Conservation (phyloP, 108 stramenopile genomes). For the Skeletonema costatum region DNA sequence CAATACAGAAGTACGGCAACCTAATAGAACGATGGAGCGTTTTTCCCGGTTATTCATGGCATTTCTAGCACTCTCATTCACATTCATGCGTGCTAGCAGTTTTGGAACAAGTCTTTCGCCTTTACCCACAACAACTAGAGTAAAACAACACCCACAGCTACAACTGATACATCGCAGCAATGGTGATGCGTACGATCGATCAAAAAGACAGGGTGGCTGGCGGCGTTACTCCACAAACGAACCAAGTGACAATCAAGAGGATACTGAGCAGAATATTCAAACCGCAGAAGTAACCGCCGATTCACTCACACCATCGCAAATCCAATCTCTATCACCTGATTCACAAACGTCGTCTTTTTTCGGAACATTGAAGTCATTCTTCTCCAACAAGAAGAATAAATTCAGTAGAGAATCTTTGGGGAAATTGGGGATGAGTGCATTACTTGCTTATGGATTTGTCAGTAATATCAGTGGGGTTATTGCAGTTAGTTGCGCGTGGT, state of each 20-base stretch:
- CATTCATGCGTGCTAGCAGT: neutral
- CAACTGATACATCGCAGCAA: neutral
- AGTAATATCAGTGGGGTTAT: slow-evolving; percentile 81
- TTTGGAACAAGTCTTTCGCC: neutral
- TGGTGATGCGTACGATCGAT: neutral
- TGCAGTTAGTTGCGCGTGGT: slow-evolving; percentile 79
- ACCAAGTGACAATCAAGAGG: neutral
- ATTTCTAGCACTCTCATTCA: neutral
- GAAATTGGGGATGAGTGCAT: slow-evolving; percentile 78
- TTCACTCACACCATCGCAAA: slow-evolving; percentile 2
- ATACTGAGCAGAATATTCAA: neutral
- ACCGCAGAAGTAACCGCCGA: neutral
- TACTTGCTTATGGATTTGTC: slow-evolving; percentile 91
- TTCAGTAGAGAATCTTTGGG: slow-evolving; percentile 58
- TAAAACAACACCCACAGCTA: neutral
- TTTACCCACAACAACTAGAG: neutral
- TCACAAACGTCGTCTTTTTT: neutral
- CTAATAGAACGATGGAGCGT: neutral
- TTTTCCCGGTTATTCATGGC: neutral
- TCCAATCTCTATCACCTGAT: neutral
- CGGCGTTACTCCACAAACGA: neutral
- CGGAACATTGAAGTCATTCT: neutral
- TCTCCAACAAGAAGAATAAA: slow-evolving; percentile 15
- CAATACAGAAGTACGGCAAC: too few species aligned
- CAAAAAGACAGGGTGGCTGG: neutral